Base-by-base conservation (phyloP, 2,329 filamentous ascomycete genomes). In the Aphanocladium album region DNA sequence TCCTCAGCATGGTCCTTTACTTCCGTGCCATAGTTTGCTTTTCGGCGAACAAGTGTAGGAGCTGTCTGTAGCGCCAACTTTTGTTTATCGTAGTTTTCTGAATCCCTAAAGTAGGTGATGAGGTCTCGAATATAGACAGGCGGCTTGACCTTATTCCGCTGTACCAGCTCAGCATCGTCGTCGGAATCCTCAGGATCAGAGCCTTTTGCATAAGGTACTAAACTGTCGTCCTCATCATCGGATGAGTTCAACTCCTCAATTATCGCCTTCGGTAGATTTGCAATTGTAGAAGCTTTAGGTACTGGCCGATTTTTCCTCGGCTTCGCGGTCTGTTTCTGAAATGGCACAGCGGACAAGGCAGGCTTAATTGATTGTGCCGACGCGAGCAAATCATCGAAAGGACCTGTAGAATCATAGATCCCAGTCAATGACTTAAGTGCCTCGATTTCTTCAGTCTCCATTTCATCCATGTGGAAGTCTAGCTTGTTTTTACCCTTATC, bases 71-170 rank as follows among this genome's bases (percentile, higher is more conserved):
- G 78, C 2, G 88, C 92, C 11, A 98, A 78, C 61, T 88, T 87
- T 70, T 97, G 91, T 33, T 87, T 87, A 67, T 98, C 93, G 66
- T 92, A 91, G 65, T 89, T 89, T 50, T 97, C 91, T 0, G 84
- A 86, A 65, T 96, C 90, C 53, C 90, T 83, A 2, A 99, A 80
- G 68, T 88, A 93, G 8, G 80, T 72, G 59, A 98, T 87, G 12
- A 98, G 80, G 67, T 96, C 91, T 50, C 92, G 86, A 62, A 97
- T 89, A 68, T 98, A 98, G 1, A 99, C 92, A 1, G 95, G 95
- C 0, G 91, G 84, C 61, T 84, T 89, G 23, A 89, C 84, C 67
- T 95, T 97, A 73, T 95, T 87, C 16, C 93, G 84, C 61, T 89
- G 88, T 52, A 98, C 83, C 19, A 96, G 78, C 0, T 92, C 96